Evolutionary conservation across 225 moss, liverwort and hornwort genomes (phyloP).

Genomic region (Polytrichum formosum): DNA sequence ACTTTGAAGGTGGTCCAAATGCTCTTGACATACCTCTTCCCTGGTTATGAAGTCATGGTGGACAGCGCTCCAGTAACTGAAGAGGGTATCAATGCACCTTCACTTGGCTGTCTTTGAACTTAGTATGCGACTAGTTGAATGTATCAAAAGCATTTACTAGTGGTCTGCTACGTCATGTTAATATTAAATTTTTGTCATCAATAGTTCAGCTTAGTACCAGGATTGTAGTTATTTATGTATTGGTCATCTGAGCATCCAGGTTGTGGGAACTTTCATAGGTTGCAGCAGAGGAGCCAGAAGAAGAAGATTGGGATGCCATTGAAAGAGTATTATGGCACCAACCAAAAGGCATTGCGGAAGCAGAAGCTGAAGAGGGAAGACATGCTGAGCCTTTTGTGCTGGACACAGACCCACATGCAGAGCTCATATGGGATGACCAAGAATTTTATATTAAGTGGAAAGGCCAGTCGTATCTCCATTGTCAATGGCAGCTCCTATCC

Average conservation of each 20-base stretch:
- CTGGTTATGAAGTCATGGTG: too few species aligned
- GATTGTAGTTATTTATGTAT: too few species aligned
- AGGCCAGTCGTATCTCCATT: conserved; percentile 98
- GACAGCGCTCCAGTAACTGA: too few species aligned
- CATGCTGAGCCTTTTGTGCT: conserved; percentile 94
- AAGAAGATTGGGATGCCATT: conserved; percentile 93
- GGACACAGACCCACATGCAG: conserved; percentile 83
- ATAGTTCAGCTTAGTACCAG: too few species aligned
- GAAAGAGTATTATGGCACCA: conserved; percentile 99
- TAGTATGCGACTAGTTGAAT: too few species aligned
- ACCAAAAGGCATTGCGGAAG: conserved; percentile 91
- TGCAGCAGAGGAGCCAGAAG: conserved; percentile 75
- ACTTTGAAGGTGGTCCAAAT: too few species aligned
- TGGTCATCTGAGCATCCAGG: background rate
- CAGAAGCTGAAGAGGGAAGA: conserved; percentile 89
- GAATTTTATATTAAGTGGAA: conserved; percentile 99
- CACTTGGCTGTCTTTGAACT: too few species aligned
- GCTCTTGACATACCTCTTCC: too few species aligned
- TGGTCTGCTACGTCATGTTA: too few species aligned
- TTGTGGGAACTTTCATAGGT: conserved; percentile 59
- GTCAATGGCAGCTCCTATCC: conserved; percentile 89
- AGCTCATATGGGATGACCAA: conserved; percentile 89
- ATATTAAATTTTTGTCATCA: too few species aligned
- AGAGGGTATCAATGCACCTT: too few species aligned
- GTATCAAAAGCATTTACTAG: too few species aligned